Evolutionary conservation across 768 basidiomycete genomes (phyloP).

Genomic region (Mycena kentingensis): DNA sequence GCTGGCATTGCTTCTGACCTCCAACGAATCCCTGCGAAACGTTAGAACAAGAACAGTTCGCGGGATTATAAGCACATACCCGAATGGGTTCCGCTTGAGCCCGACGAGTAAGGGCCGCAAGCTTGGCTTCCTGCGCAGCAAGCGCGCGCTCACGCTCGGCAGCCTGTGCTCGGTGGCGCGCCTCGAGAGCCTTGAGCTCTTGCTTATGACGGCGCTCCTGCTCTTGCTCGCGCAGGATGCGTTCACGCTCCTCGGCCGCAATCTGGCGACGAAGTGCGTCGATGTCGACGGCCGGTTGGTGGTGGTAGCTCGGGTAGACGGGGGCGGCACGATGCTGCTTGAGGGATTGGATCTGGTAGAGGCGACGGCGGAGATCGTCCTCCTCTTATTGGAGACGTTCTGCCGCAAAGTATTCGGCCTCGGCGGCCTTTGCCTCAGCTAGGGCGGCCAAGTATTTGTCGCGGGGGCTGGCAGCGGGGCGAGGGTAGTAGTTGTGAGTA

Average conservation of each 20-base stretch:
- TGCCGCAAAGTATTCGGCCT: conserved; percentile 39
- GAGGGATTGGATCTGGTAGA: conserved; percentile 26
- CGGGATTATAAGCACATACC: background rate
- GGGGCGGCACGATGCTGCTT: conserved; percentile 9
- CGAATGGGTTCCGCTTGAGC: background rate
- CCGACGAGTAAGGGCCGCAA: conserved; percentile 7
- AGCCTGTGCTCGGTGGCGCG: conserved; percentile 7
- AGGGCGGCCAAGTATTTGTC: conserved; percentile 40
- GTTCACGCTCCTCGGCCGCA: conserved; percentile 14
- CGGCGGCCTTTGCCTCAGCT: conserved; percentile 38
- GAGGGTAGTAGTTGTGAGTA: conserved; percentile 7
- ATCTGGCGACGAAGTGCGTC: conserved; percentile 16
- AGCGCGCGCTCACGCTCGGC: conserved; percentile 11
- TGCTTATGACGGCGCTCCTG: background rate
- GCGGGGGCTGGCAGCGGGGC: conserved; percentile 27
- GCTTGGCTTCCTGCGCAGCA: conserved; percentile 10
- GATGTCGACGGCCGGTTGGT: conserved; percentile 7
- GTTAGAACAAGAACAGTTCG: too few species aligned
- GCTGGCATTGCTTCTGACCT: too few species aligned
- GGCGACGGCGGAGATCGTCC: conserved; percentile 28
- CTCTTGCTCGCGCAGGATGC: conserved; percentile 17
- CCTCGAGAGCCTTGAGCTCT: conserved; percentile 19
- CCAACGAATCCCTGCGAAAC: too few species aligned
- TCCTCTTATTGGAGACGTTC: conserved; percentile 37
- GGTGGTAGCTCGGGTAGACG: conserved; percentile 2